phyloP scores from a whole-genome alignment of 2,329 filamentous ascomycete species.

The Amauroascus verrucosus region DNA sequence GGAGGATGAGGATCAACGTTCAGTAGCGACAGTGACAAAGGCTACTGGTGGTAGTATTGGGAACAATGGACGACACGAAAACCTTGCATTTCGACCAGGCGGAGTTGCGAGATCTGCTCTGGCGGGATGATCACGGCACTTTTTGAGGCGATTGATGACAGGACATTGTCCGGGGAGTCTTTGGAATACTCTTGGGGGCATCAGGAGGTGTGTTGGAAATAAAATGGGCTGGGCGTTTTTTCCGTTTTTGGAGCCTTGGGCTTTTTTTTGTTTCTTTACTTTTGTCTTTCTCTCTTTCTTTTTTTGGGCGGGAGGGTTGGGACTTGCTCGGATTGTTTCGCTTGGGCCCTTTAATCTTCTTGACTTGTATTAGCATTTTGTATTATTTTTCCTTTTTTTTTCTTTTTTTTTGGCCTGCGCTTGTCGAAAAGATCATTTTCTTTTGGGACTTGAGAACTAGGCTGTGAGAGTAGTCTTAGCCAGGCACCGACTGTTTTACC shows the following conservation, averaged over 20 bases:
- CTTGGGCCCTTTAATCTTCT: neutral
- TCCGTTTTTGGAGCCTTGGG: neutral
- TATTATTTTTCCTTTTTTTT: neutral
- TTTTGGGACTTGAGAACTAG: too few relatives aligned
- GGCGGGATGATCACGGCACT: constrained; percentile 4
- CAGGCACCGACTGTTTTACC: constrained; percentile 2
- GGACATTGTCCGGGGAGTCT: neutral
- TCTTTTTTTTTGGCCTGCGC: neutral
- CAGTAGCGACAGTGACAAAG: neutral
- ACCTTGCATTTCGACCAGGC: constrained; percentile 5
- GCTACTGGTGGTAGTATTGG: neutral
- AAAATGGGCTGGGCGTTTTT: neutral
- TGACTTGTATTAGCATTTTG: neutral
- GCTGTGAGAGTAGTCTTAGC: neutral
- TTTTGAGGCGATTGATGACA: neutral
- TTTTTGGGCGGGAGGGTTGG: neutral
- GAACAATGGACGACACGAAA: neutral
- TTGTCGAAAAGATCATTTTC: too few relatives aligned
- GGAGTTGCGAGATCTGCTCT: constrained; percentile 5
- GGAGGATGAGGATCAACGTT: constrained; percentile 5
- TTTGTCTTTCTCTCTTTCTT: too few relatives aligned
- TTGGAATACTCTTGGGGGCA: neutral
- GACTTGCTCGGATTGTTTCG: neutral
- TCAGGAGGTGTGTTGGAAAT: neutral
- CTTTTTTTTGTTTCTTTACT: too few relatives aligned